Conservation (phyloP, 495 filamentous ascomycete species). For the Aspergillus steynii region DNA sequence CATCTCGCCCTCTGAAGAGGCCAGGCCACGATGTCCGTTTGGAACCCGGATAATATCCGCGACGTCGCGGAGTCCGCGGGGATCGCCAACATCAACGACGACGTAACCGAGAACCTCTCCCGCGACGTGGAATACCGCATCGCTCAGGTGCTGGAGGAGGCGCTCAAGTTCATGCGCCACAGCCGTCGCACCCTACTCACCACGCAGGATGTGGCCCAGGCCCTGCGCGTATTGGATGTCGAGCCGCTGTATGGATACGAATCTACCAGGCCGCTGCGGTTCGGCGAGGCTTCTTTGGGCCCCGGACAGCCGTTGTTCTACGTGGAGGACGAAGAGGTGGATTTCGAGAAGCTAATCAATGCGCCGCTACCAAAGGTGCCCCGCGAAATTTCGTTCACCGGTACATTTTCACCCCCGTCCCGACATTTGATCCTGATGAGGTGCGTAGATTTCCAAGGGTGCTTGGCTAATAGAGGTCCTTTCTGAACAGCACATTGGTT, state of each 20-base stretch:
- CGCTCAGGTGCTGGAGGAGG: conserved; percentile 87
- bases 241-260: conserved; percentile 97
- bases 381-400: conserved; percentile 86
- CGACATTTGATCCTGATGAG: conserved; percentile 1
- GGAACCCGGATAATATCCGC: conserved; percentile 93
- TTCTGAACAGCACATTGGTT: conserved; percentile 78
- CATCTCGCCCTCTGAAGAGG: background rate
- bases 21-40: conserved; percentile 60
- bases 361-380: conserved; percentile 92
- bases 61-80: conserved; percentile 96
- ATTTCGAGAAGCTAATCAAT: conserved; percentile 98
- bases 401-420: conserved; percentile 41
- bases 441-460: background rate
- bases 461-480: background rate
- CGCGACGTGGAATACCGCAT: conserved; percentile 95
- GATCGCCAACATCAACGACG: conserved; percentile 73
- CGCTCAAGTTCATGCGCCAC: conserved; percentile 92
- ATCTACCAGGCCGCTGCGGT: conserved; percentile 78
- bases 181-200: conserved; percentile 77
- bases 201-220: conserved; percentile 82
- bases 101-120: conserved; percentile 78
- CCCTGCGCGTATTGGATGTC: conserved; percentile 80
- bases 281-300: conserved; percentile 90
- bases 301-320: conserved; percentile 97
- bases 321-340: conserved; percentile 96